Conservation (phyloP, 1,284 basidiomycete species). For the Sporisorium scitamineum region DNA sequence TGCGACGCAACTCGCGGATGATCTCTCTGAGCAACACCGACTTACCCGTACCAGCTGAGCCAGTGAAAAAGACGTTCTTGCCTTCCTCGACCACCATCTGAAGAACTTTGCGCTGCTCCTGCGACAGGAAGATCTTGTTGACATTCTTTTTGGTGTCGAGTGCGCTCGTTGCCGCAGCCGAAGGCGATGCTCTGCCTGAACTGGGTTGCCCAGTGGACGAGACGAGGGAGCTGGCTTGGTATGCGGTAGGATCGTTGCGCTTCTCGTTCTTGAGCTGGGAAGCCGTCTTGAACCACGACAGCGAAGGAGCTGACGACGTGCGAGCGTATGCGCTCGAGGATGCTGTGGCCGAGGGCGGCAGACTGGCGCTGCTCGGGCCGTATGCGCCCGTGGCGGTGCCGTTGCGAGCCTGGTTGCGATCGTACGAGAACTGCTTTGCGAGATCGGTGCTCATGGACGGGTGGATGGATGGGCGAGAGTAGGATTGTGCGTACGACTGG, state of each 20-base stretch:
- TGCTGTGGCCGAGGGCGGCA: background rate
- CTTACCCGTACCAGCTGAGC: slow-evolving; percentile 93
- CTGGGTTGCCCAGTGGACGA: slow-evolving; percentile 6
- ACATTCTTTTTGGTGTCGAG: slow-evolving; percentile 24
- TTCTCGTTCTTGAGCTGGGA: slow-evolving; percentile 37
- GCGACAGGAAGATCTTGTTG: slow-evolving; percentile 58
- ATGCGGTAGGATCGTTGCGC: slow-evolving; percentile 33
- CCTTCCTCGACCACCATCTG: slow-evolving; percentile 61
- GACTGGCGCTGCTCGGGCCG: slow-evolving; percentile 2
- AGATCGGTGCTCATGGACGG: slow-evolving; percentile 25
- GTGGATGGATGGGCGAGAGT: slow-evolving; percentile 5
- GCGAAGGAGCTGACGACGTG: slow-evolving; percentile 27
- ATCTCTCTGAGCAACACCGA: slow-evolving; percentile 92
- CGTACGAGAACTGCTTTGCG: slow-evolving; percentile 30
- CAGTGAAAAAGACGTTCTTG: slow-evolving; percentile 93
- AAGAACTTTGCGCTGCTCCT: slow-evolving; percentile 64
- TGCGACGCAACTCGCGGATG: slow-evolving; percentile 76
- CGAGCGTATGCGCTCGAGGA: slow-evolving; percentile 9
- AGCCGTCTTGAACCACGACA: slow-evolving; percentile 45
- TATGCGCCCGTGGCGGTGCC: background rate
- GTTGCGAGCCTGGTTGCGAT: slow-evolving; percentile 12
- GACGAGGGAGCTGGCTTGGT: slow-evolving; percentile 30
- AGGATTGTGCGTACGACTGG: background rate
- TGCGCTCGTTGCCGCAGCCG: background rate
- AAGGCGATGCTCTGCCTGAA: slow-evolving; percentile 13